These are phyloP conservation scores for Cadophora luteo-olivacea DNA, from an alignment of 2,329 filamentous ascomycete genomes.

Conservation along the genomic window DNA sequence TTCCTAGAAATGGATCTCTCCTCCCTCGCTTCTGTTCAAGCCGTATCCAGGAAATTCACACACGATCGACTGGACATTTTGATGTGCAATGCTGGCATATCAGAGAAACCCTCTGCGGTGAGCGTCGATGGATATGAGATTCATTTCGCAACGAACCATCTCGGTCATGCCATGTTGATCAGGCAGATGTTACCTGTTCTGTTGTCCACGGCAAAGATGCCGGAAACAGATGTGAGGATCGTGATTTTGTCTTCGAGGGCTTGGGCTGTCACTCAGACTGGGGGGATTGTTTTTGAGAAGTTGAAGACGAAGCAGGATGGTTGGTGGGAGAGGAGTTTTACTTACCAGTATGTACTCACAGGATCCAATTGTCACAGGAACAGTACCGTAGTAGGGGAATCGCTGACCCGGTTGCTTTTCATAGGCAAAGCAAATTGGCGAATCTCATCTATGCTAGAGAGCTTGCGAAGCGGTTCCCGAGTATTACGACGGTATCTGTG, in stretches of 20 bases:
- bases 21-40: constrained; percentile 51
- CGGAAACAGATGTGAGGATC: constrained; percentile 34
- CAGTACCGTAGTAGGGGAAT: too few relatives aligned
- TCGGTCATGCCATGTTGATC: constrained; percentile 55
- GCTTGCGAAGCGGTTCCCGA: constrained; percentile 49
- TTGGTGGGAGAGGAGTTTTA: constrained; percentile 13
- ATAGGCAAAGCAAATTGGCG: constrained; percentile 53
- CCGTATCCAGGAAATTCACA: constrained; percentile 49
- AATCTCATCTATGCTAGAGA: constrained; percentile 53
- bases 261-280: constrained; percentile 19
- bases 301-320: constrained; percentile 25
- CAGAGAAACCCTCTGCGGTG: constrained; percentile 45
- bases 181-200: constrained; percentile 47
- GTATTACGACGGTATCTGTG: constrained; percentile 47
- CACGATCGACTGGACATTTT: constrained; percentile 51
- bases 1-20: constrained; percentile 48
- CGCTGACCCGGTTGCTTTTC: neutral
- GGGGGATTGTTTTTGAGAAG: constrained; percentile 25
- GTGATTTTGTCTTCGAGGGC: constrained; percentile 29
- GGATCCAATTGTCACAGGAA: too few relatives aligned
- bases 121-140: constrained; percentile 56
- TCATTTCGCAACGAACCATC: constrained; percentile 56
- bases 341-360: constrained; percentile 19
- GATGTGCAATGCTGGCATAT: constrained; percentile 54
- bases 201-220: constrained; percentile 20